Evolutionary conservation across 169 alveolate species (phyloP).

Genomic region (Pseudocohnilembus persalinus): DNA sequence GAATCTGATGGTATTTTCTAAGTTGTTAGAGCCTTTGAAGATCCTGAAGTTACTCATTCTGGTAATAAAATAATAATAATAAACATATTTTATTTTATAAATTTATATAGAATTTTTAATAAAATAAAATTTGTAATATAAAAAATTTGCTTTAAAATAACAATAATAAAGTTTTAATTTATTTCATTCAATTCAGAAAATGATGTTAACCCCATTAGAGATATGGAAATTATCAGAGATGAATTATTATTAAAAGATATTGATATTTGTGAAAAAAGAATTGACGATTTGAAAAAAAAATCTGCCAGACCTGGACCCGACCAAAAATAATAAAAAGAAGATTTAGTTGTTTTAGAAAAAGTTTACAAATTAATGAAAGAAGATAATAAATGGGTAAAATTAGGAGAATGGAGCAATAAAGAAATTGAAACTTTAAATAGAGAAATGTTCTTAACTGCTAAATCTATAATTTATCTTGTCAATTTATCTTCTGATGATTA

Average conservation of each 20-base stretch:
- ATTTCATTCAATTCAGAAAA: slow-evolving; percentile 82
- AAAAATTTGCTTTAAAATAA: neutral
- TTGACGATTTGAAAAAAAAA: slow-evolving; percentile 91
- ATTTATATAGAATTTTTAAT: too few species aligned
- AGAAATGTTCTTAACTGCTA: slow-evolving; percentile 96
- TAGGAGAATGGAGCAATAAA: slow-evolving; percentile 88
- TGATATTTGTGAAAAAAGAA: slow-evolving; percentile 85
- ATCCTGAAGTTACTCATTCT: slow-evolving; percentile 95
- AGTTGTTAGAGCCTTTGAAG: slow-evolving; percentile 98
- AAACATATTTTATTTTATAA: too few species aligned
- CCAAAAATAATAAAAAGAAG: slow-evolving; percentile 92
- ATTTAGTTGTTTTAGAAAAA: slow-evolving; percentile 88
- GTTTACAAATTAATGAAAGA: slow-evolving; percentile 87
- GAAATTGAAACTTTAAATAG: slow-evolving; percentile 92
- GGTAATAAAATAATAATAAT: neutral
- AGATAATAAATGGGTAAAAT: slow-evolving; percentile 84
- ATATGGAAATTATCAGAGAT: slow-evolving; percentile 93
- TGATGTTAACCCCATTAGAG: slow-evolving; percentile 97
- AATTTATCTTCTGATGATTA: slow-evolving; percentile 95
- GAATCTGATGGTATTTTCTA: slow-evolving; percentile 98
- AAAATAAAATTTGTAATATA: too few species aligned
- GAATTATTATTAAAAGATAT: slow-evolving; percentile 96
- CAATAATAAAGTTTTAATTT: neutral
- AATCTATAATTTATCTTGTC: slow-evolving; percentile 98
- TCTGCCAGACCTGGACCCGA: slow-evolving; percentile 85